Percentiles rank a stretch among this genome's conserved stretches.
Evolutionary conservation across 805 yeast species (phyloP).

Genomic region (Metschnikowia vanudenii): DNA sequence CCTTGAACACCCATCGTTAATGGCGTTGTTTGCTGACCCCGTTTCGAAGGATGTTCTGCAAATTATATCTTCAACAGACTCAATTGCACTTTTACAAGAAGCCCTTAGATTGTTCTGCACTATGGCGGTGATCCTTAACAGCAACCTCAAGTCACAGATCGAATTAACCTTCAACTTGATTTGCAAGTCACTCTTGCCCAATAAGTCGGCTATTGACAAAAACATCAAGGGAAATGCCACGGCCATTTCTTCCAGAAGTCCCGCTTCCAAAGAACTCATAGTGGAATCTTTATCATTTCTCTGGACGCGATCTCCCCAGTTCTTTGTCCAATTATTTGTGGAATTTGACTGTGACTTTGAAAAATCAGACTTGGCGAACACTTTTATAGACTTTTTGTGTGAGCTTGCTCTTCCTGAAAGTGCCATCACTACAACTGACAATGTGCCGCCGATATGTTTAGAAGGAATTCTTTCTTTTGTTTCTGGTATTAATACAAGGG

Average conservation of each 20-base stretch:
- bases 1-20: conserved; percentile 57
- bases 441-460: conserved; percentile 89
- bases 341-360: conserved; percentile 91
- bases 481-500: conserved; percentile 55
- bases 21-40: conserved; percentile 70
- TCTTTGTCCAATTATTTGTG: conserved; percentile 73
- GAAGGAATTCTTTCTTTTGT: conserved; percentile 80
- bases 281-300: conserved; percentile 79
- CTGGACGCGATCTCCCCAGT: conserved; percentile 77
- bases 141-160: conserved; percentile 70
- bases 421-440: conserved; percentile 73
- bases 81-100: conserved; percentile 67
- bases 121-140: conserved; percentile 63
- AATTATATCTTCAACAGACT: conserved; percentile 71
- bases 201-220: conserved; percentile 18
- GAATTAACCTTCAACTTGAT: conserved; percentile 69
- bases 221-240: conserved; percentile 19
- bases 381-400: conserved; percentile 67
- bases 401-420: conserved; percentile 83
- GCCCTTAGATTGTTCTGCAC: conserved; percentile 76
- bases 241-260: conserved; percentile 27
- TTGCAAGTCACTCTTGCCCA: conserved; percentile 55
- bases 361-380: conserved; percentile 70
- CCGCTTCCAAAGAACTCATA: conserved; percentile 68
- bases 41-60: conserved; percentile 84